A percentile compares a stretch with the other conserved stretches of the same genome.
phyloP scores from a whole-genome alignment of 371 early-diverging fungal genomes.

The Actinomucor elegans region DNA sequence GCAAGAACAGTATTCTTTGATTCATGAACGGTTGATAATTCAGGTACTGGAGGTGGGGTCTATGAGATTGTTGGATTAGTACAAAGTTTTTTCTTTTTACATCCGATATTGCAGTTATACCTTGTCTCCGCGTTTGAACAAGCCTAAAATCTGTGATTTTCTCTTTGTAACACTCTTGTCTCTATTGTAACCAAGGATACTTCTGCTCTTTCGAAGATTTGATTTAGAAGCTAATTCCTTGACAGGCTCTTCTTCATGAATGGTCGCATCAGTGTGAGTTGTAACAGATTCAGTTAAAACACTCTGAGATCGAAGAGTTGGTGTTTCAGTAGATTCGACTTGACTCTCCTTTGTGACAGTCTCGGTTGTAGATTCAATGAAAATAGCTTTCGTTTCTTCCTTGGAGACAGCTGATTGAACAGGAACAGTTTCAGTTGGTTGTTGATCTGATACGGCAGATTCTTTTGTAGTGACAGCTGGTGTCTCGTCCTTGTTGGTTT shows the following conservation, averaged over 20 bases:
- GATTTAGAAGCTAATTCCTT: neutral
- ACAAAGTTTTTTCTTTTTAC: neutral
- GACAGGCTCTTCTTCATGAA: neutral
- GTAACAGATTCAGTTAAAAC: slow-evolving; percentile 1
- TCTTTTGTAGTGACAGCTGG: no score
- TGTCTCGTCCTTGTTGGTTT: neutral
- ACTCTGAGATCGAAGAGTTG: slow-evolving; percentile 3
- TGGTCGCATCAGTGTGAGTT: neutral
- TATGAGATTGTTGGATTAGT: no score
- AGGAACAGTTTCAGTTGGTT: neutral
- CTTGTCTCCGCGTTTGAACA: slow-evolving; percentile 25
- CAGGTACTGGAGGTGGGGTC: slow-evolving; percentile 1
- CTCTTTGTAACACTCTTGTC: slow-evolving; percentile 18
- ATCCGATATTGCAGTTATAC: slow-evolving; percentile 3
- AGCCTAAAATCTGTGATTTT: slow-evolving; percentile 25
- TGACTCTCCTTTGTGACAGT: no score
- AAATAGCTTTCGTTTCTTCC: no score
- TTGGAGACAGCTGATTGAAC: no score
- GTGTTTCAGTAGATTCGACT: slow-evolving; percentile 4
- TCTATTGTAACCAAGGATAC: slow-evolving; percentile 1
- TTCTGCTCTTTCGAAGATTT: slow-evolving; percentile 1
- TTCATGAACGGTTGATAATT: neutral
- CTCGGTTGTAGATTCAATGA: neutral
- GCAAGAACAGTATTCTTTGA: no score
- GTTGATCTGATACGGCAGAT: no score